Evolutionary conservation across 495 filamentous ascomycete species (phyloP).

Genomic region (Aspergillus sparsus): DNA sequence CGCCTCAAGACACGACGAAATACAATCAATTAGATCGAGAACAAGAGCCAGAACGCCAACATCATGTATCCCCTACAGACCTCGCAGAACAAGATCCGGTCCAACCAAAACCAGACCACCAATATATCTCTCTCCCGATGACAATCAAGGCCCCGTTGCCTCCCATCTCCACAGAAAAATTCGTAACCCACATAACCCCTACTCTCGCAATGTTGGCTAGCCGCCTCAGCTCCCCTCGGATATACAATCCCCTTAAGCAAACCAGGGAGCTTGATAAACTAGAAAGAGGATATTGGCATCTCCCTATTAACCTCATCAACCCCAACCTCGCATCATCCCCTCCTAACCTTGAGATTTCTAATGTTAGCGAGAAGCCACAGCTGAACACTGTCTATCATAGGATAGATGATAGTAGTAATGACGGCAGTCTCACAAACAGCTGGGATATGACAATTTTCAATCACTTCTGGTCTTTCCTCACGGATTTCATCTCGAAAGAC

Average conservation of each 20-base stretch:
- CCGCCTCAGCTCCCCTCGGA: slow-evolving; percentile 50
- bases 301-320: slow-evolving; percentile 45
- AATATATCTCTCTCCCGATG: slow-evolving; percentile 6
- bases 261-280: slow-evolving; percentile 51
- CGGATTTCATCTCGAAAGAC: slow-evolving; percentile 54
- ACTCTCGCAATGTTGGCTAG: slow-evolving; percentile 52
- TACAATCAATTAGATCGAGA: too few species aligned
- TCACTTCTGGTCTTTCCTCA: slow-evolving; percentile 63
- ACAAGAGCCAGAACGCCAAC: not conserved
- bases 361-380: not conserved
- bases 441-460: slow-evolving; percentile 36
- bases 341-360: not conserved
- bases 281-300: slow-evolving; percentile 70
- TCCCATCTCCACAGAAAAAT: slow-evolving; percentile 38
- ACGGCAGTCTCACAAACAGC: not conserved
- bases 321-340: not conserved
- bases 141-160: slow-evolving; percentile 51
- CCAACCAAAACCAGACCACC: not conserved
- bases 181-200: slow-evolving; percentile 56
- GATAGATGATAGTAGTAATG: not conserved
- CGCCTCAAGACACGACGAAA: slow-evolving; percentile 1
- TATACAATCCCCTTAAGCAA: slow-evolving; percentile 54
- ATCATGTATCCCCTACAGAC: not conserved
- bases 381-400: slow-evolving; percentile 2
- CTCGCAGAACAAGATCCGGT: not conserved